Conservation (phyloP, 2,329 filamentous ascomycete species). For the Davidsoniella virescens region DNA sequence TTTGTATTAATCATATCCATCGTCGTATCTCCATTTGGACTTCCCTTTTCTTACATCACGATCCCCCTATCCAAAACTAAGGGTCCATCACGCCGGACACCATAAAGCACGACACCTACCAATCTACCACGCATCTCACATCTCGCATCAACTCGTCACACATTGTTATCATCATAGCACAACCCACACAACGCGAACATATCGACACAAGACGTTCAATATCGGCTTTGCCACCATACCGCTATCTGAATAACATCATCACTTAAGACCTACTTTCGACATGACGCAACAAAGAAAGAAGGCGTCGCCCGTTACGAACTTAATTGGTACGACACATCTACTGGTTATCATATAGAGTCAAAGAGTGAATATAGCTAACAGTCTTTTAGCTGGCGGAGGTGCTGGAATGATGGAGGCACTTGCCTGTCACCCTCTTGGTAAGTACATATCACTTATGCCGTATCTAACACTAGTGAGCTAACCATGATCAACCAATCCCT, state of each 20-base stretch:
- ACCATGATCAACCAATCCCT: neutral
- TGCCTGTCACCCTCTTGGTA: conserved; percentile 83
- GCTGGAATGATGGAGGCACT: conserved; percentile 99
- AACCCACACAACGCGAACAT: neutral
- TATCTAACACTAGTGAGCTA: conserved; percentile 9
- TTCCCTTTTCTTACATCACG: too few species aligned
- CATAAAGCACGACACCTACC: too few species aligned
- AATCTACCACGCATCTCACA: too few species aligned
- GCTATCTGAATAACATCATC: too few species aligned
- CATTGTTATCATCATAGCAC: neutral
- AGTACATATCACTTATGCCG: conserved; percentile 16
- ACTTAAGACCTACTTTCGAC: conserved; percentile 7
- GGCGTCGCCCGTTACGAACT: conserved; percentile 75
- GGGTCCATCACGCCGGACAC: too few species aligned
- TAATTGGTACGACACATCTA: conserved; percentile 51
- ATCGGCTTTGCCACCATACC: neutral
- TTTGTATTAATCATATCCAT: too few species aligned
- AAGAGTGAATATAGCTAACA: conserved; percentile 10
- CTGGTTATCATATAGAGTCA: neutral
- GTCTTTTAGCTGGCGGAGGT: conserved; percentile 78
- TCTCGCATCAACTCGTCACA: too few species aligned
- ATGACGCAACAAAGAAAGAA: conserved; percentile 33
- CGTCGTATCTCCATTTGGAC: too few species aligned
- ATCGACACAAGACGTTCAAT: neutral
- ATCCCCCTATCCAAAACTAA: too few species aligned